These are phyloP conservation scores for Coccomyxa subellipsoidea DNA, from an alignment of 163 green algal genomes.

Conservation along the genomic window DNA sequence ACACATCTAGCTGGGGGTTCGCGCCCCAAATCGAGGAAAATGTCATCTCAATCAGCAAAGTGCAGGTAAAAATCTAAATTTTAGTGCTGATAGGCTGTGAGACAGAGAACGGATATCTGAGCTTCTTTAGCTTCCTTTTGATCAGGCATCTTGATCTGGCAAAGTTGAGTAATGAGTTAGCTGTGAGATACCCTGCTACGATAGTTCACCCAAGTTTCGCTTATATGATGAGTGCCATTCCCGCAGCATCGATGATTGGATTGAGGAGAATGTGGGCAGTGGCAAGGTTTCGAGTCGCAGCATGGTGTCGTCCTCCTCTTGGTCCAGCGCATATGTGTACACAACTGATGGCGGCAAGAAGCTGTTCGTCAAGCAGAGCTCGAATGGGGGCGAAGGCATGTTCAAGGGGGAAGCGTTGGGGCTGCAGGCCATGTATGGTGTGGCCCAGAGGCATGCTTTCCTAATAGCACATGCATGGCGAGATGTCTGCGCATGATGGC, in stretches of 20 bases:
- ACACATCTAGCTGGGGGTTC: neutral
- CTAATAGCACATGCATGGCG: neutral
- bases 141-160: neutral
- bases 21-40: neutral
- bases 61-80: neutral
- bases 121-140: no score
- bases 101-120: no score
- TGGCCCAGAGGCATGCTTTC: neutral
- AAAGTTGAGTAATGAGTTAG: no score
- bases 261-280: slow-evolving; percentile 45
- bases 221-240: neutral
- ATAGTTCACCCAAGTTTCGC: neutral
- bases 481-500: neutral
- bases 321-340: slow-evolving; percentile 51
- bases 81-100: neutral
- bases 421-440: slow-evolving; percentile 83
- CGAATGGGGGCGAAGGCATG: slow-evolving; percentile 57
- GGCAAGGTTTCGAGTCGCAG: slow-evolving; percentile 37
- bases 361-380: slow-evolving; percentile 72
- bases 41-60: neutral
- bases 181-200: neutral
- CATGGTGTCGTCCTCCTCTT: slow-evolving; percentile 45
- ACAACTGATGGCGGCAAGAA: slow-evolving; percentile 35
- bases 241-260: slow-evolving; percentile 32
- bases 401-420: slow-evolving; percentile 85